These are phyloP conservation scores for Pseudocercospora macadamiae DNA, from an alignment of 2,329 filamentous ascomycete species.

Conservation along the genomic window DNA sequence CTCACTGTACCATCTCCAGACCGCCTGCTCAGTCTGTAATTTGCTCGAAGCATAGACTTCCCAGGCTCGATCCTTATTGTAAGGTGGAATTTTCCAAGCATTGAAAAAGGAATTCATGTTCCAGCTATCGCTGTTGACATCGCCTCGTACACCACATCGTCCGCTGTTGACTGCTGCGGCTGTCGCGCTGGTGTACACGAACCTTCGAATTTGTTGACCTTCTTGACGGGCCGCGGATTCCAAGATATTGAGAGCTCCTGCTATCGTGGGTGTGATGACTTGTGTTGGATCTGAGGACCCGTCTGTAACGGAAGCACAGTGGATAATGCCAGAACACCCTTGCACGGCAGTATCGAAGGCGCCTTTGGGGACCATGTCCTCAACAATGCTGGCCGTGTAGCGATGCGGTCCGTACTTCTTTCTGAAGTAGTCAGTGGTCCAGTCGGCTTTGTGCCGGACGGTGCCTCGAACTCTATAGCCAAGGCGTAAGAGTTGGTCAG, in stretches of 20 bases:
- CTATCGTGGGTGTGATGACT: constrained; percentile 47
- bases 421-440: constrained; percentile 31
- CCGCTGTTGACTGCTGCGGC: constrained; percentile 39
- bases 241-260: constrained; percentile 42
- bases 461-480: constrained; percentile 37
- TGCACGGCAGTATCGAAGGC: constrained; percentile 47
- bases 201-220: constrained; percentile 45
- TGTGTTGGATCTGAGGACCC: constrained; percentile 46
- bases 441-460: constrained; percentile 33
- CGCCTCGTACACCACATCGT: constrained; percentile 35
- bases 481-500: constrained; percentile 31
- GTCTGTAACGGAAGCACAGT: constrained; percentile 49
- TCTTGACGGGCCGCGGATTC: constrained; percentile 46
- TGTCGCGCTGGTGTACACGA: constrained; percentile 48
- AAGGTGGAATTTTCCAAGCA: constrained; percentile 38
- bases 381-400: constrained; percentile 46
- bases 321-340: constrained; percentile 48
- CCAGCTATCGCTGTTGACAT: constrained; percentile 41
- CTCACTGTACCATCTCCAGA: constrained; percentile 49
- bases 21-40: constrained; percentile 46
- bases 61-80: constrained; percentile 26
- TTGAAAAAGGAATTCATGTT: constrained; percentile 40
- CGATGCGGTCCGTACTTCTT: constrained; percentile 33
- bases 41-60: constrained; percentile 49
- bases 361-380: constrained; percentile 41